Evolutionary conservation across 495 filamentous ascomycete species (phyloP).

Genomic region (Bacidia gigantensis): DNA sequence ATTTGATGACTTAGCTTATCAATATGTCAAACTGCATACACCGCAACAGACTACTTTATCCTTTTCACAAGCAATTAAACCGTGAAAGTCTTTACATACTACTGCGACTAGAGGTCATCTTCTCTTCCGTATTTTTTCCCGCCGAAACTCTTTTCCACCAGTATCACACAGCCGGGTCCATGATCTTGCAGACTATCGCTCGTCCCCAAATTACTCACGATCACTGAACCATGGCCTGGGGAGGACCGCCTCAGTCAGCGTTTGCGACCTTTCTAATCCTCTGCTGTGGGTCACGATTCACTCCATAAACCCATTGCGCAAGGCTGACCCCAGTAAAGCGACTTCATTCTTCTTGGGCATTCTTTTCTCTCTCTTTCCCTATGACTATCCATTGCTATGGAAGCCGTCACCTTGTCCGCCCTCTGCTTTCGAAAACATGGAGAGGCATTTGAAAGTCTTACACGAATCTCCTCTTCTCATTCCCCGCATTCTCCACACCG

Average conservation of each 20-base stretch:
- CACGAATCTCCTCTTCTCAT: conserved; percentile 82
- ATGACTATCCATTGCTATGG: conserved; percentile 97
- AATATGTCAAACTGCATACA: too few relatives aligned
- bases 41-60: too few relatives aligned
- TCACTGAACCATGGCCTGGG: conserved; percentile 13
- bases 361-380: conserved; percentile 92
- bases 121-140: too few relatives aligned
- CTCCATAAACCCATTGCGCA: neutral
- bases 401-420: conserved; percentile 46
- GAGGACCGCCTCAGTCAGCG: conserved; percentile 20
- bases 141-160: too few relatives aligned
- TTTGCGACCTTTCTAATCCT: conserved; percentile 96
- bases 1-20: too few relatives aligned
- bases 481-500: conserved; percentile 83
- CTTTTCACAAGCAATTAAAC: too few relatives aligned
- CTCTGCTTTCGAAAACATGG: conserved; percentile 63
- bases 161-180: too few relatives aligned
- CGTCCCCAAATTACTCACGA: too few relatives aligned
- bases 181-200: too few relatives aligned
- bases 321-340: conserved; percentile 33
- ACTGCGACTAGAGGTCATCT: too few relatives aligned
- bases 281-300: conserved; percentile 49
- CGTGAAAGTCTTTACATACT: too few relatives aligned
- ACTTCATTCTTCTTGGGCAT: conserved; percentile 96
- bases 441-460: conserved; percentile 74